phyloP scores from a whole-genome alignment of 805 yeast species.

The Yamadazyma phyllophila region DNA sequence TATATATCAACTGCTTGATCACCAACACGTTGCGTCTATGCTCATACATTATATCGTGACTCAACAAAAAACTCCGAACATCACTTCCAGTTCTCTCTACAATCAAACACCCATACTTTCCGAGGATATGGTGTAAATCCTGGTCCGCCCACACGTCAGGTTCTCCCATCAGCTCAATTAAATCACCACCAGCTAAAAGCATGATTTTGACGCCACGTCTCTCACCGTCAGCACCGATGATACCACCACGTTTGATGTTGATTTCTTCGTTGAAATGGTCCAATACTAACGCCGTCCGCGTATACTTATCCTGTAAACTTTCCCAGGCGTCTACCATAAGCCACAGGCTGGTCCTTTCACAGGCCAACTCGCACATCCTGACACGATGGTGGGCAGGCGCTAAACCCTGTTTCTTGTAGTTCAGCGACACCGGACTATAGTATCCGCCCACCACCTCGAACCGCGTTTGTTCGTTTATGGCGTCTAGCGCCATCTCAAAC shows the following conservation, averaged over 20 bases:
- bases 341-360: conserved; percentile 96
- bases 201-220: conserved; percentile 84
- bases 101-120: conserved; percentile 92
- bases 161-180: conserved; percentile 99
- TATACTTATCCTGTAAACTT: conserved; percentile 83
- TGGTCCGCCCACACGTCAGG: conserved; percentile 99
- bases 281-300: conserved; percentile 90
- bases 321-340: conserved; percentile 99
- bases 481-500: conserved; percentile 98
- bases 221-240: conserved; percentile 45
- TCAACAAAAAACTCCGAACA: conserved; percentile 84
- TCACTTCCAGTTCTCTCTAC: conserved; percentile 97
- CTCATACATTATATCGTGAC: conserved; percentile 97
- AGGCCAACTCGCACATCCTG: conserved; percentile 96
- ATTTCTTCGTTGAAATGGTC: conserved; percentile 97
- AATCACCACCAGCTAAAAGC: conserved; percentile 96
- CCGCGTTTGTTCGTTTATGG: conserved; percentile 84
- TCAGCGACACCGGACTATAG: conserved; percentile 91
- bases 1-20: conserved; percentile 92
- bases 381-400: conserved; percentile 90
- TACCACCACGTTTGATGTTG: conserved; percentile 86
- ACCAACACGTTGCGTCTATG: conserved; percentile 91
- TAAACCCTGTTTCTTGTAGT: conserved; percentile 88
- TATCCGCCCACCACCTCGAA: conserved; percentile 97
- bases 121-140: conserved; percentile 91